Base-by-base conservation (phyloP, 306 rosid species). In the Corylus americana region DNA sequence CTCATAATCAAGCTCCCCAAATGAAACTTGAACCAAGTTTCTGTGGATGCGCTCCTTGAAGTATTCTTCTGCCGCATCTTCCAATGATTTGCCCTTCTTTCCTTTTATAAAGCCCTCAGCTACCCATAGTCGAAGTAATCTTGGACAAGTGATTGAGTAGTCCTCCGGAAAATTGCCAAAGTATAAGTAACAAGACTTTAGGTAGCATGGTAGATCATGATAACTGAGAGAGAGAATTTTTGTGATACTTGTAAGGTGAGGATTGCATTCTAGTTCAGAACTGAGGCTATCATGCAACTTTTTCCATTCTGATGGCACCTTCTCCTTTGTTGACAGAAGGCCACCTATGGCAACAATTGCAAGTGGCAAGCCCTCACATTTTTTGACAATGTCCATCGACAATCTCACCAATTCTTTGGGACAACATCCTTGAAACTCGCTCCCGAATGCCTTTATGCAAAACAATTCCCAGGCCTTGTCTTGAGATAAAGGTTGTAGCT, bases 181-280 rank as follows among this genome's bases (percentile, higher is more conserved):
- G 61, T 71, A 82, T 35, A 77, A 72, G 74, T 77, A 63, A 47
- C 85, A 77, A 3, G 20, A 7, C 53, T 77, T 81, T 5, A 81
- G 81, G n/a, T 72, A 73, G 20, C 7, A 77, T 44, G 69, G 42
- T 22, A 76, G 85, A 71, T 71, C 85, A 17, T 44, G 20, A 22
- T 68, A 77, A 68, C 74, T 77, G 11, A 67, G 68, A 4, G 13
- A 55, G 7, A 77, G 35, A 9, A 74, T 62, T 1, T 51, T 69
- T 2, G 29, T 35, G 7, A 50, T 12, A 50, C 55, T 27, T 39
- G 25, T 54, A 3, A 77, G 74, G 48, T 68, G 69, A 2, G 80
- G 37, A 53, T 79, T 63, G n/a, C 37, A 39, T 27, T 25, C 44
- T 37, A 71, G 27, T 8, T 27, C 55, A 35, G 37, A 73, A 62